Percentiles rank a stretch among this genome's conserved stretches.
Conservation (phyloP, 345 rosid genomes). For the Pugionium dolabratum region DNA sequence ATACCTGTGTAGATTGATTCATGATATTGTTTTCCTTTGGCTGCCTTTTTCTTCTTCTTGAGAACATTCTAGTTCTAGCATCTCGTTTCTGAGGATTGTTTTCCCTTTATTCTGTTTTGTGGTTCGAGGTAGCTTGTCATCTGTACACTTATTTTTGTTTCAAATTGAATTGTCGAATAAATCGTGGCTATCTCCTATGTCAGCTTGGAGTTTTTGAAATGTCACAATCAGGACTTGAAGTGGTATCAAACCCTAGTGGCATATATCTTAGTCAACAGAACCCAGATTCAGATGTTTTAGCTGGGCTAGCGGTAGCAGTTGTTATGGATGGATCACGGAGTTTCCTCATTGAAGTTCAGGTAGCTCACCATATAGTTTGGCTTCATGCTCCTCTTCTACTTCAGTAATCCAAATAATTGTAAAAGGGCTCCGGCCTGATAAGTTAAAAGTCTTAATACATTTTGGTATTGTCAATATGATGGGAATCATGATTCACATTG, state of each 20-base stretch:
- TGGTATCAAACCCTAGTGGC: conserved; percentile 78
- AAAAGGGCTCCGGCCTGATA: background rate
- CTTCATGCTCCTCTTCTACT: conserved; percentile 9
- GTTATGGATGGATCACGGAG: conserved; percentile 87
- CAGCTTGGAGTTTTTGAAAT: conserved; percentile 97
- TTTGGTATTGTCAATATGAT: conserved; percentile 17
- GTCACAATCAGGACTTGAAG: conserved; percentile 72
- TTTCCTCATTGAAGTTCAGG: conserved; percentile 93
- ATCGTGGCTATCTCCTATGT: conserved; percentile 16
- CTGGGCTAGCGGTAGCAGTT: conserved; percentile 89
- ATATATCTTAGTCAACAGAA: conserved; percentile 73
- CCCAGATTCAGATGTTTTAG: conserved; percentile 76
- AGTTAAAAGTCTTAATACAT: conserved; percentile 19
- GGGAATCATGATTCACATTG: conserved; percentile 1
- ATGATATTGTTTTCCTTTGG: conserved; percentile 7
- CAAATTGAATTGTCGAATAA: conserved; percentile 1
- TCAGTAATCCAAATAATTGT: background rate
- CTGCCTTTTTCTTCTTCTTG: background rate
- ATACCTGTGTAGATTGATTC: conserved; percentile 12
- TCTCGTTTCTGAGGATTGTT: conserved; percentile 11
- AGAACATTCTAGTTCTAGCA: conserved; percentile 11
- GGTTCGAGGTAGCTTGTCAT: conserved; percentile 19
- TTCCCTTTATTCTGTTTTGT: conserved; percentile 11
- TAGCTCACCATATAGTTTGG: conserved; percentile 17
- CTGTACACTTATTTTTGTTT: background rate